A percentile compares a stretch with the other conserved stretches of the same genome.
These are phyloP conservation scores for Linnemannia zychae DNA, from an alignment of 192 early-diverging fungal genomes.

Conservation along the genomic window DNA sequence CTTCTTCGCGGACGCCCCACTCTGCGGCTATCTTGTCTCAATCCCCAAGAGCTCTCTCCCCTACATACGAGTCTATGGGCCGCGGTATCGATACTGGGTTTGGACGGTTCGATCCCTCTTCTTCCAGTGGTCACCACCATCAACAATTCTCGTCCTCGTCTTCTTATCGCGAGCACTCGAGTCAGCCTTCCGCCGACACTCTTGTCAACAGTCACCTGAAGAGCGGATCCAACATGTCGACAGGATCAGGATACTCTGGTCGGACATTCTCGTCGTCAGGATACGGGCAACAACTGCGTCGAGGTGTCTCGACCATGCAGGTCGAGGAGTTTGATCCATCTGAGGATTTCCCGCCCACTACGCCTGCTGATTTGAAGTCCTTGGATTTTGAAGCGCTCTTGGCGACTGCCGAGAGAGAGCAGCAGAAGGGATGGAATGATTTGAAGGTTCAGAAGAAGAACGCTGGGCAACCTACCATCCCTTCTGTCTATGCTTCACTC, in stretches of 20 bases:
- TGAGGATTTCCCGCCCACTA: conserved; percentile 24
- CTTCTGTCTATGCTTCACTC: background rate
- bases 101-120: background rate
- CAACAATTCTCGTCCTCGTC: conserved; percentile 2
- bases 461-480: background rate
- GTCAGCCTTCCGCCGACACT: conserved; percentile 32
- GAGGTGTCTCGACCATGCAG: conserved; percentile 2
- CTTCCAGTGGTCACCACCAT: background rate
- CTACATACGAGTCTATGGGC: background rate
- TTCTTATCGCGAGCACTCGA: background rate
- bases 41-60: background rate
- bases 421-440: conserved; percentile 41
- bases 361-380: conserved; percentile 32
- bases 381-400: conserved; percentile 49
- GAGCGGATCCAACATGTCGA: conserved; percentile 32
- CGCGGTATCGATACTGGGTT: background rate
- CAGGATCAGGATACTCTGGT: conserved; percentile 20
- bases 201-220: conserved; percentile 35
- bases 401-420: conserved; percentile 42
- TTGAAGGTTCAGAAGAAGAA: conserved; percentile 31
- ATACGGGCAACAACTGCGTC: background rate
- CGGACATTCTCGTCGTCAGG: conserved; percentile 27
- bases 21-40: conserved; percentile 17
- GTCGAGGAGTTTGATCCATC: conserved; percentile 39
- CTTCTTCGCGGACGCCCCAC: conserved; percentile 20